Percentiles rank a stretch among this genome's conserved stretches.
Evolutionary conservation across 148 eudicot species (phyloP).

Genomic region (Amaranthus palmeri): DNA sequence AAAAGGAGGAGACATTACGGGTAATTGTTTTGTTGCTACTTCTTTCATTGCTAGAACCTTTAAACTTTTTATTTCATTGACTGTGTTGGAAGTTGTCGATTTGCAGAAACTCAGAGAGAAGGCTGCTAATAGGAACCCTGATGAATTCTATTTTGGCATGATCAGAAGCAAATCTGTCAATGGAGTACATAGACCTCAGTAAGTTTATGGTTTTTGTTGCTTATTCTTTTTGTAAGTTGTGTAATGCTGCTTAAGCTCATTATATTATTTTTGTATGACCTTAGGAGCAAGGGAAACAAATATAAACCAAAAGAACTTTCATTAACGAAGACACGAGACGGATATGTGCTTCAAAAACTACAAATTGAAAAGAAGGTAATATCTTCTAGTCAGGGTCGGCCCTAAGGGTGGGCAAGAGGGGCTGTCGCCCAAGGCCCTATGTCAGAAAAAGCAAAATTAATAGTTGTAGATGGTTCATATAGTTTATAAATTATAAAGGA

Average conservation of each 20-base stretch:
- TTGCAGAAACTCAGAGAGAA: constrained; percentile 70
- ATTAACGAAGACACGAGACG: constrained; percentile 86
- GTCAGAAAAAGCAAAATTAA: too few relatives aligned
- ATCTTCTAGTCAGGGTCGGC: not conserved
- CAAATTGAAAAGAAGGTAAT: constrained; percentile 78
- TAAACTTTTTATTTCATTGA: not conserved
- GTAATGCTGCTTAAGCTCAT: constrained; percentile 1
- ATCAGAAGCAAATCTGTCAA: constrained; percentile 46
- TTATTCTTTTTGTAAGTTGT: not conserved
- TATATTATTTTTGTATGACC: constrained; percentile 9
- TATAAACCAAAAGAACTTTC: constrained; percentile 65
- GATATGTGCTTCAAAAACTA: constrained; percentile 70
- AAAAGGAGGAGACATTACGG: constrained; percentile 66
- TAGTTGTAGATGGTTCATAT: too few relatives aligned
- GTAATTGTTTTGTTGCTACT: constrained; percentile 22
- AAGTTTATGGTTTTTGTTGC: constrained; percentile 11
- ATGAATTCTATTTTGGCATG: constrained; percentile 84
- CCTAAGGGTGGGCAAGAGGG: too few relatives aligned
- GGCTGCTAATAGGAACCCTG: constrained; percentile 77
- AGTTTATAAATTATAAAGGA: too few relatives aligned
- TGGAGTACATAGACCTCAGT: constrained; percentile 78
- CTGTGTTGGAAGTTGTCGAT: not conserved
- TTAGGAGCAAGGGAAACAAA: constrained; percentile 66
- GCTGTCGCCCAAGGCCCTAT: too few relatives aligned
- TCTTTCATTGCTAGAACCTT: not conserved